Evolutionary conservation across 169 alveolate species (phyloP).

Genomic region (Plasmodium relictum): DNA sequence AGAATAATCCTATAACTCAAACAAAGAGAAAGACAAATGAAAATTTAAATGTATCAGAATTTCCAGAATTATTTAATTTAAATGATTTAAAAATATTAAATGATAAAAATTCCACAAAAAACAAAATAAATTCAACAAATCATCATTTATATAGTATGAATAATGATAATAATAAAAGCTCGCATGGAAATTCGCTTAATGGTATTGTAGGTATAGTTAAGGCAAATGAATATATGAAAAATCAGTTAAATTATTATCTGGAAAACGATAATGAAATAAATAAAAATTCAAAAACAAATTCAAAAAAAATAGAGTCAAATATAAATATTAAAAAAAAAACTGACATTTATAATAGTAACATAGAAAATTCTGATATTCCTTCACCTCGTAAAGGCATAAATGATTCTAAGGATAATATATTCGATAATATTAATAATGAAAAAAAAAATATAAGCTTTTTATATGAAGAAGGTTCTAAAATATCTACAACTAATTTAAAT

Average conservation of each 20-base stretch:
- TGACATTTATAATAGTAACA: too few species aligned
- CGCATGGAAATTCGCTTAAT: neutral
- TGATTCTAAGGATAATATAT: too few species aligned
- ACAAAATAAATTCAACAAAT: neutral
- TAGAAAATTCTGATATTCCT: too few species aligned
- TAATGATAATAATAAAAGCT: neutral
- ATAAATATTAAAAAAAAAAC: too few species aligned
- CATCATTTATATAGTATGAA: neutral
- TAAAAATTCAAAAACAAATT: neutral
- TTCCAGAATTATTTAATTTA: neutral
- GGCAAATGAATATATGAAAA: constrained; percentile 68
- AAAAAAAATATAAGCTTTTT: too few species aligned
- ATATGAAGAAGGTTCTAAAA: too few species aligned
- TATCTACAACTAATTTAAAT: too few species aligned
- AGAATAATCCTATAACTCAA: too few species aligned
- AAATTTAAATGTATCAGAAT: neutral
- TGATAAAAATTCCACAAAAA: neutral
- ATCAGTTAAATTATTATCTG: constrained; percentile 28
- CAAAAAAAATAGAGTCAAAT: too few species aligned
- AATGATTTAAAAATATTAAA: neutral
- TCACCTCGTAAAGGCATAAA: too few species aligned
- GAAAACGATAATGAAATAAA: neutral
- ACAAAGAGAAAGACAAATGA: neutral
- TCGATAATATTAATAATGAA: too few species aligned
- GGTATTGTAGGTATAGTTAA: constrained; percentile 41